phyloP scores from a whole-genome alignment of 169 alveolate species.

The Blepharisma undulans region DNA sequence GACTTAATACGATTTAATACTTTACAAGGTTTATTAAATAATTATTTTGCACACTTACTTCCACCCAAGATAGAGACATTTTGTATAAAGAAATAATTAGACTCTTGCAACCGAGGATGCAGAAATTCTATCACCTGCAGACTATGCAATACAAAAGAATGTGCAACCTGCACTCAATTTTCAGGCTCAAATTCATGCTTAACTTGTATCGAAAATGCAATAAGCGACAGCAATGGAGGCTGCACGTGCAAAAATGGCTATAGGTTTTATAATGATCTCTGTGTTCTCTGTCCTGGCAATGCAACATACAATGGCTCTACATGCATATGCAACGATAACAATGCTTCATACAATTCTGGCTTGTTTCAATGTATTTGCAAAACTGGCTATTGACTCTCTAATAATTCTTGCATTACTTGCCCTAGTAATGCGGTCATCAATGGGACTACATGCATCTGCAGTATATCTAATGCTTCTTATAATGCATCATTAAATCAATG shows the following conservation, averaged over 20 bases:
- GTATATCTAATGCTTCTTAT: neutral
- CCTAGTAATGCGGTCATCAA: neutral
- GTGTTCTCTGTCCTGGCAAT: neutral
- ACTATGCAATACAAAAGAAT: too few relatives aligned
- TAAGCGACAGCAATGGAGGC: too few relatives aligned
- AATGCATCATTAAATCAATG: neutral
- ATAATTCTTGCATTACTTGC: neutral
- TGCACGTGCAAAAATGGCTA: neutral
- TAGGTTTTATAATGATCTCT: neutral
- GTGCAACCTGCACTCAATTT: too few relatives aligned
- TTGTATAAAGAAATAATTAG: too few relatives aligned
- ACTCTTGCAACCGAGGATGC: too few relatives aligned
- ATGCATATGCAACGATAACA: neutral
- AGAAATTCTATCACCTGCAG: too few relatives aligned
- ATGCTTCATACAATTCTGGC: neutral
- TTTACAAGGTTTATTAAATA: too few relatives aligned
- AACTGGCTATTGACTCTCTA: neutral
- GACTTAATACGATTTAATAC: too few relatives aligned
- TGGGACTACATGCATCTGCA: neutral
- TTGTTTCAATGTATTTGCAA: neutral
- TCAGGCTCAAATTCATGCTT: too few relatives aligned
- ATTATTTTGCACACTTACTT: too few relatives aligned
- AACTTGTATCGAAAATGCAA: neutral
- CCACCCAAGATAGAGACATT: too few relatives aligned
- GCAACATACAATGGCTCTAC: neutral